Base-by-base conservation (phyloP, 2,329 filamentous ascomycete species). In the Microcyclosporella mali region DNA sequence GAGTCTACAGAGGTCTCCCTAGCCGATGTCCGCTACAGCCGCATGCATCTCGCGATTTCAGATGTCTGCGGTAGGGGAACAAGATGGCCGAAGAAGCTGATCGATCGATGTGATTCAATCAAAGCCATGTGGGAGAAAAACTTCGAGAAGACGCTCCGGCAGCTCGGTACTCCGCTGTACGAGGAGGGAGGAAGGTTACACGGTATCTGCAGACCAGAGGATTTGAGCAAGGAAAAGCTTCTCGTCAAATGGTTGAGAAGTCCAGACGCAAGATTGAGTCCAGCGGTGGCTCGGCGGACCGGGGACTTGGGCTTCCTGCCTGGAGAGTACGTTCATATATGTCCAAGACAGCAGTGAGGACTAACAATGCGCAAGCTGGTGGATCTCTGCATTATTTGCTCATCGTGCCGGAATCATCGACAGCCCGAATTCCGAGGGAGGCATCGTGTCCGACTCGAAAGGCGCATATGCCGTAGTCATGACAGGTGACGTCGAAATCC, bases 401-500 rank as follows among this genome's bases (percentile, higher is more conserved):
- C 66, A 67, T 33, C 63, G 66, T 25, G 70, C 64, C 35, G 70
- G 71, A 32, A 72, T 74, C 35, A 70, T 73, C 44, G 68, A 72
- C 42, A 57, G 62, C 21, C 59, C 60, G 14, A 60, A 63, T n/a
- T 56, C 63, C 1, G 58, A 67, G 12, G 69, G 69, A 11, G 65
- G 70, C 3, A 67, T 71, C 19, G 66, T 66, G 6, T 62, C 57
- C 18, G 66, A 72, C 47, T 57, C 59, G 14, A 39, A 63, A 17
- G 67, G 66, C 6, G 70, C 68, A 4, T 74, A 73, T 45, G 71
- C 71, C 2, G 42, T 74, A 6, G 51, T 74, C 0, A 52, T 74
- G 40, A 65, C 63, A 4, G 65, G 62, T 6, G 49, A 54, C 2
- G 62, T 66, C 21, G 69, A 73, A 49, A 31, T 69, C 0, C 58